Evolutionary conservation across 2,329 filamentous ascomycete species (phyloP).

Genomic region (Sporothrix dimorphospora): DNA sequence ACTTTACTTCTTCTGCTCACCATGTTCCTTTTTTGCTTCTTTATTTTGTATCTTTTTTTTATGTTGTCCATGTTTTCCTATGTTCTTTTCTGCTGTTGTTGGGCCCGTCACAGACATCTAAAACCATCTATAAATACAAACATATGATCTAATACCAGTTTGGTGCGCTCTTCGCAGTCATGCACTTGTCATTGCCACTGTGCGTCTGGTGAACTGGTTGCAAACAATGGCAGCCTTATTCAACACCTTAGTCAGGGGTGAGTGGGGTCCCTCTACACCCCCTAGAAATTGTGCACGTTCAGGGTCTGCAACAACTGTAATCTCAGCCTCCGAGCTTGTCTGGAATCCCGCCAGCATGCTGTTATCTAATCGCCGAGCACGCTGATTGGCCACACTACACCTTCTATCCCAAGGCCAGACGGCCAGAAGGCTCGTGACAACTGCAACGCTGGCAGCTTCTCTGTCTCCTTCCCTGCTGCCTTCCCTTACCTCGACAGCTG

Average conservation of each 20-base stretch:
- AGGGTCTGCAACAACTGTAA: not conserved
- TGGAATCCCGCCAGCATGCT: not conserved
- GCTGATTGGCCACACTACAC: slow-evolving; percentile 26
- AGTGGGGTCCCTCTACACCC: not conserved
- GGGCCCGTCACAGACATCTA: slow-evolving; percentile 7
- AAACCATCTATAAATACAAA: slow-evolving; percentile 1
- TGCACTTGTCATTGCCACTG: not conserved
- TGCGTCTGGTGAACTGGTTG: not conserved
- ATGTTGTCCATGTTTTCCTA: not conserved
- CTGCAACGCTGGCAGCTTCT: slow-evolving; percentile 34
- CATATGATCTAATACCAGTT: not conserved
- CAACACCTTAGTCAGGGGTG: slow-evolving; percentile 18
- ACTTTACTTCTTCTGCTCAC: not conserved
- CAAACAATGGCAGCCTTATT: not conserved
- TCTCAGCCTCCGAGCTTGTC: slow-evolving; percentile 7
- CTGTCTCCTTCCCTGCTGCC: not conserved
- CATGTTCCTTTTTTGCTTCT: not conserved
- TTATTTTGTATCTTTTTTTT: not conserved
- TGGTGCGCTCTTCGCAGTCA: not conserved
- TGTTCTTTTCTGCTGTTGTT: not conserved
- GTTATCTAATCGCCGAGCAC: slow-evolving; percentile 24
- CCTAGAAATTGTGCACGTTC: not conserved
- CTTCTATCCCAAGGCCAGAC: not conserved
- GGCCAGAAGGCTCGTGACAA: slow-evolving; percentile 30
- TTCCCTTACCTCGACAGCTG: slow-evolving; percentile 22